A percentile compares a stretch with the other conserved stretches of the same genome.
These are phyloP conservation scores for Dendrocalamus latiflorus DNA, from an alignment of 202 grass and related monocot genomes.

Conservation along the genomic window DNA sequence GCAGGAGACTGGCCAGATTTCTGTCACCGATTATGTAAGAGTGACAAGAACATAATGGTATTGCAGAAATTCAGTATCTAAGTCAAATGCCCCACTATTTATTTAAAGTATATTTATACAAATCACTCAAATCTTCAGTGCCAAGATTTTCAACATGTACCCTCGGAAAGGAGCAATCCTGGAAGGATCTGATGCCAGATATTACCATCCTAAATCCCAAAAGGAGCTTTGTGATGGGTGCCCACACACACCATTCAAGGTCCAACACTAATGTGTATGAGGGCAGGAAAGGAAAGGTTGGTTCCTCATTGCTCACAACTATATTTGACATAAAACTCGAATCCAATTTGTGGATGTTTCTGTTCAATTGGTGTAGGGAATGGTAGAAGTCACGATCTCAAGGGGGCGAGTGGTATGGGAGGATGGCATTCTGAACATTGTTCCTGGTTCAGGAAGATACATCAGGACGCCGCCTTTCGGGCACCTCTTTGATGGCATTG, in stretches of 20 bases:
- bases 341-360: slow-evolving; percentile 12
- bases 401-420: slow-evolving; percentile 82
- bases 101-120: background rate
- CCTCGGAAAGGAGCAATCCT: slow-evolving; percentile 80
- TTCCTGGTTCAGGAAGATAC: slow-evolving; percentile 70
- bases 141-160: slow-evolving; percentile 95
- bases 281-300: slow-evolving; percentile 82
- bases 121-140: slow-evolving; percentile 36
- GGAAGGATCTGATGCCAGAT: slow-evolving; percentile 82
- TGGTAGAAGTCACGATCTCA: slow-evolving; percentile 89
- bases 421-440: slow-evolving; percentile 51
- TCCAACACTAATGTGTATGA: slow-evolving; percentile 80
- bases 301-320: background rate
- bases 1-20: slow-evolving; percentile 74
- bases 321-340: background rate
- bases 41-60: slow-evolving; percentile 96
- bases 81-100: background rate
- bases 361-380: slow-evolving; percentile 51
- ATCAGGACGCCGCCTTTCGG: slow-evolving; percentile 71
- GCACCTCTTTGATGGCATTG: slow-evolving; percentile 80
- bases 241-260: slow-evolving; percentile 75
- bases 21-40: slow-evolving; percentile 77
- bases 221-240: slow-evolving; percentile 51
- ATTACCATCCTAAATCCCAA: slow-evolving; percentile 86
- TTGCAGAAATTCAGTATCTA: background rate